Base-by-base conservation (phyloP, 352 stramenopile species). In the Phytopythium vexans region DNA sequence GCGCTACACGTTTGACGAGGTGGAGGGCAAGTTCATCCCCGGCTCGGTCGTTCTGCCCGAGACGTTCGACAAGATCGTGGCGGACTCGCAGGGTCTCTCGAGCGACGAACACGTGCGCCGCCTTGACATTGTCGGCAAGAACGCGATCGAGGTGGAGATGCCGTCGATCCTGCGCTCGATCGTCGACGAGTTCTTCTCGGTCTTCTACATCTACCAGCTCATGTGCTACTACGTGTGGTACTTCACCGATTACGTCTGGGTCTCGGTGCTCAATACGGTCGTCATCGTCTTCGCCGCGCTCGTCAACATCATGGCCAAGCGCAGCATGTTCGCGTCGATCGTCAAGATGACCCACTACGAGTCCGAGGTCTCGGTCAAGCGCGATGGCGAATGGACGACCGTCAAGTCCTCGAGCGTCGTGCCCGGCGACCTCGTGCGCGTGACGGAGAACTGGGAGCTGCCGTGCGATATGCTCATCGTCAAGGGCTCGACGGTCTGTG, bases 191-290 rank as follows among this genome's bases (percentile, higher is more conserved):
- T 74, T 88, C 49, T 87, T 88, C 48, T 62, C 70, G 1, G 71
- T 90, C 46, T 88, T 88, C 56, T 88, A 90, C 64, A 74, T 90
- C 49, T 90, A 90, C 57, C 75, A 90, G 87, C 60, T 96, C 80
- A 77, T 95, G 83, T 70, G 89, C 70, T 72, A 97, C 84, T 72
- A 79, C 74, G 76, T 86, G 7, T 90, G 77, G 77, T 89, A 81
- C 60, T 90, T 84, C 58, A 85, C 73, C 1, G 64, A 77, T 60
- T 88, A 88, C 64, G 76, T 66, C 9, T 80, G 64, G 62, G 68
- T 90, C 14, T 81, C 63, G 5, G 55, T 74, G 31, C 56, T 90
- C 15, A 89, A 82, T 60, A 86, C 74, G 16, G 62, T 73, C 6
- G 70, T 90, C 16, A 88, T 88, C 38, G 55, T 83, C n/a, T 41